Base-by-base conservation (phyloP, 495 filamentous ascomycete species). In the Aspergillus nanangensis region DNA sequence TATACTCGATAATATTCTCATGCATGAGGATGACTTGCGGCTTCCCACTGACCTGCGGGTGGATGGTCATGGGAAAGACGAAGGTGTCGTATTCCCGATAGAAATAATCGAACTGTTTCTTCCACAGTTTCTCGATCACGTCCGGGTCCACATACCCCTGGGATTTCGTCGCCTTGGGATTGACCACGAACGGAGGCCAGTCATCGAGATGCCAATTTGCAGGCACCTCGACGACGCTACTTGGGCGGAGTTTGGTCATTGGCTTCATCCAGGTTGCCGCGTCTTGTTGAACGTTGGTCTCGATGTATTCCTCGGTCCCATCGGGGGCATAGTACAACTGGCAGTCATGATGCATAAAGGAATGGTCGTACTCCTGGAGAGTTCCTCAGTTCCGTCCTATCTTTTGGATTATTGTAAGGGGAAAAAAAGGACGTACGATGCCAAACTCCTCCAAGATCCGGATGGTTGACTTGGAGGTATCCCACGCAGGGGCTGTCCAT, bases 321-420 rank as follows among this genome's bases (percentile, higher is more conserved):
- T 67, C 73, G 8, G 79, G 78, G 3, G 83, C 67, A 45, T 70
- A 85, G 55, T 86, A 86, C 20, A 76, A 71, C 44, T 85, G 76
- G 22, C 77, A 80, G 51, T 84, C 82, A 41, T 86, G 75, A 50
- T 86, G 81, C 50, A 65, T 78, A 72, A 85, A 81, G 39, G 69
- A 76, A 59, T 84, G 82, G 44, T 84, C 80, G 38, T 86, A 86
- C 50, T 86, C 77, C n/a, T n/a, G 21, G 83, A 46, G 83, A 87
- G 41, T 74, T 76, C 20, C 86, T 69, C 39, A 88, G 70, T 38
- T 87, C 65, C 36, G 84, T 76, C 0, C 80, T 79, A 5, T 80
- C 79, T 55, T 88, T 83, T 38, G 74, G 67, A 46, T 71, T 77
- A 8, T 18, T 3, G 31, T 11, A 48, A 55, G 57, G 71, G 76